Evolutionary conservation across 257 asterid genomes (phyloP).

Genomic region (Thymus quinquecostatus): DNA sequence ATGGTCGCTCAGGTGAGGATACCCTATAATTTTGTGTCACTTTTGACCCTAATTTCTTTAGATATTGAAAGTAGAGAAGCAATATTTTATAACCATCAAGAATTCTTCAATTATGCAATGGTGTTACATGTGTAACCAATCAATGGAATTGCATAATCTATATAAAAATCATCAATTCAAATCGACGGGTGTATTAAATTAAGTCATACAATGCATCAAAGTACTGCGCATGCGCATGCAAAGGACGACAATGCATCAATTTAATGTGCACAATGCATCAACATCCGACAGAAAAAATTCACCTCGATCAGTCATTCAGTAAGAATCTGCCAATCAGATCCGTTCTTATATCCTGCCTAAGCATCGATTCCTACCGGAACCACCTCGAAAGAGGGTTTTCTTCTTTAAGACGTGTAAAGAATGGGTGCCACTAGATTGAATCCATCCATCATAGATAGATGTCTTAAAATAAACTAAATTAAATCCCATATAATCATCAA

Average conservation of each 20-base stretch:
- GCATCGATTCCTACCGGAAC: too few species aligned
- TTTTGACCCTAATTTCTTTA: not conserved
- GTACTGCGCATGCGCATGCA: too few species aligned
- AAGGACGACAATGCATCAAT: too few species aligned
- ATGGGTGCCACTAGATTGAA: constrained; percentile 60
- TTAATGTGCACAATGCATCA: too few species aligned
- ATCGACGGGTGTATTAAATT: too few species aligned
- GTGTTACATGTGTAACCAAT: not conserved
- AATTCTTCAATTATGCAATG: not conserved
- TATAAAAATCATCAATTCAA: not conserved
- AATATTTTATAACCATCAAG: not conserved
- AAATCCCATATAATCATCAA: constrained; percentile 48
- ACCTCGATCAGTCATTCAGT: too few species aligned
- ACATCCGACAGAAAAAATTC: too few species aligned
- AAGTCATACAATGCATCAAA: too few species aligned
- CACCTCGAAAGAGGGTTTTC: not conserved
- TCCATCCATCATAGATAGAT: constrained; percentile 43
- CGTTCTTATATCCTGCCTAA: too few species aligned
- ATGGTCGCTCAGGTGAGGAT: not conserved
- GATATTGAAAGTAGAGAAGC: not conserved
- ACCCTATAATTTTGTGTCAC: not conserved
- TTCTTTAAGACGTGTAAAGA: constrained; percentile 68
- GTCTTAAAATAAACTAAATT: constrained; percentile 37
- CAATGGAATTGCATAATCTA: not conserved
- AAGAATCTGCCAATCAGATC: too few species aligned